Evolutionary conservation across 345 rosid genomes (phyloP).

Genomic region (Eucalyptus urophylla): DNA sequence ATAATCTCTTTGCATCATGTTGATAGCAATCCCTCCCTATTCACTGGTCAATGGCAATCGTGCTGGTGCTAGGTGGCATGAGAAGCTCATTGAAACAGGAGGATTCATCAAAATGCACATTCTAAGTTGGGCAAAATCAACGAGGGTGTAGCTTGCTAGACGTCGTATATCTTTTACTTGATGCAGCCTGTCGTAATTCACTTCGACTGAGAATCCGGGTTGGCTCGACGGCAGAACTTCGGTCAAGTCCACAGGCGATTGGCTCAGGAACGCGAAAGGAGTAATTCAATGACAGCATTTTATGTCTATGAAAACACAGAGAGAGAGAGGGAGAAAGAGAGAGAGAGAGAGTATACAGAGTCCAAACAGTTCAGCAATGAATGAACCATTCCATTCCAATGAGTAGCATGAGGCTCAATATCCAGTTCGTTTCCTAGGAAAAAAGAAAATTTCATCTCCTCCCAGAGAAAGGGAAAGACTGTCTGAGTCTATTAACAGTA

Average conservation of each 20-base stretch:
- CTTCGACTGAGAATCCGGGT: background rate
- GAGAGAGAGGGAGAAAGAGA: background rate
- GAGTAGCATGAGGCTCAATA: background rate
- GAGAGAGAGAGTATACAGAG: background rate
- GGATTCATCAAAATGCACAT: background rate
- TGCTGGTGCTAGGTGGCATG: background rate
- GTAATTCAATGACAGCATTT: background rate
- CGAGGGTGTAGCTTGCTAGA: background rate
- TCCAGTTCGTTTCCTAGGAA: background rate
- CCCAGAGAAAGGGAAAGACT: background rate
- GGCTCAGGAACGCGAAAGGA: background rate
- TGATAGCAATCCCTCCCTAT: background rate
- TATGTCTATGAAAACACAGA: background rate
- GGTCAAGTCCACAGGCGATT: background rate
- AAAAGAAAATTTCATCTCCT: background rate
- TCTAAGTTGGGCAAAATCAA: background rate
- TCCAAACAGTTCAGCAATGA: background rate
- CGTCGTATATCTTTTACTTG: background rate
- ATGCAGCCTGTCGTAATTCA: background rate
- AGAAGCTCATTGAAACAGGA: background rate
- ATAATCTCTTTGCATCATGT: background rate
- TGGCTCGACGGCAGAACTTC: background rate
- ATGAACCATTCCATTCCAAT: background rate
- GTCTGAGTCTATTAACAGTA: background rate
- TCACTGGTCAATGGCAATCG: background rate